These are phyloP conservation scores for Naumovozyma dairenensis DNA, from an alignment of 805 yeast species.

Conservation along the genomic window DNA sequence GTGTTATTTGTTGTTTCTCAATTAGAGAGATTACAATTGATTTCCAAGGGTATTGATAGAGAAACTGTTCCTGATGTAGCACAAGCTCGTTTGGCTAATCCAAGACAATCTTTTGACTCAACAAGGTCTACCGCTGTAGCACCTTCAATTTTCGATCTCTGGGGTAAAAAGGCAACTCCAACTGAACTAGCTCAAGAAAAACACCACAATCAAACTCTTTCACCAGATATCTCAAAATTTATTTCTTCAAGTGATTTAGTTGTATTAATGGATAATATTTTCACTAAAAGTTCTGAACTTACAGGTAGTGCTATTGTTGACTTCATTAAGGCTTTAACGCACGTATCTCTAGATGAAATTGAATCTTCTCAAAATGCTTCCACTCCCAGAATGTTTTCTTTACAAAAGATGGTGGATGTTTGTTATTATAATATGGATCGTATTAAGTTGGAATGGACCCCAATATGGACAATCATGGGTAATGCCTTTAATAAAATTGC, in stretches of 20 bases:
- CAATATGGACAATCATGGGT: constrained; percentile 90
- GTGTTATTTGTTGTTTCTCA: constrained; percentile 77
- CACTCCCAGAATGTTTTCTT: constrained; percentile 82
- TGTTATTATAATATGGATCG: constrained; percentile 96
- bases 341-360: constrained; percentile 83
- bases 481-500: constrained; percentile 80
- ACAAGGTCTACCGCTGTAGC: constrained; percentile 31
- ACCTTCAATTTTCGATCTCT: constrained; percentile 45
- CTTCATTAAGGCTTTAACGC: constrained; percentile 79
- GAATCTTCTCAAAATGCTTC: constrained; percentile 73
- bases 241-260: constrained; percentile 60
- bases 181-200: constrained; percentile 61
- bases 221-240: constrained; percentile 45
- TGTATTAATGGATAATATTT: constrained; percentile 78
- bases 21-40: constrained; percentile 78
- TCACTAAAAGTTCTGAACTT: constrained; percentile 69
- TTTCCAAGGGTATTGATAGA: constrained; percentile 80
- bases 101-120: constrained; percentile 44
- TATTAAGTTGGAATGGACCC: constrained; percentile 93
- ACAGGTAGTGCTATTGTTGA: constrained; percentile 77
- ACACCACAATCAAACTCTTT: constrained; percentile 60
- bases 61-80: constrained; percentile 78
- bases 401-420: constrained; percentile 93
- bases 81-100: constrained; percentile 56
- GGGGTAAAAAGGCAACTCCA: constrained; percentile 45